phyloP scores from a whole-genome alignment of 257 asterid genomes.

The Lantana camara region DNA sequence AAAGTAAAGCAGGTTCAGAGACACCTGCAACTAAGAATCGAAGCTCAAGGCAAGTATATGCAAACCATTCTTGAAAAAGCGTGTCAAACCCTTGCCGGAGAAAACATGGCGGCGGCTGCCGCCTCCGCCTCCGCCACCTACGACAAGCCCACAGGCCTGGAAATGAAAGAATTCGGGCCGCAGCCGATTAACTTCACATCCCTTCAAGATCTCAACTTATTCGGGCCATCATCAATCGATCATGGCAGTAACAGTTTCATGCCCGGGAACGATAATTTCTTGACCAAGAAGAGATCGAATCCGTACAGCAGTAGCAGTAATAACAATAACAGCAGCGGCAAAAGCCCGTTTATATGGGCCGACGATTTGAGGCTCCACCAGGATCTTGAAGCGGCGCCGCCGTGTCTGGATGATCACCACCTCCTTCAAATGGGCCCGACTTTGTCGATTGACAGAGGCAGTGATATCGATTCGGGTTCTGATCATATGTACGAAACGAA shows the following conservation, averaged over 20 bases:
- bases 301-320: constrained; percentile 23
- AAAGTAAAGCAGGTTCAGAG: constrained; percentile 26
- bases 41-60: constrained; percentile 37
- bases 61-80: constrained; percentile 31
- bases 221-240: constrained; percentile 47
- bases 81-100: constrained; percentile 24
- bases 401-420: constrained; percentile 31
- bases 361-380: constrained; percentile 51
- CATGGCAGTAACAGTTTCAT: constrained; percentile 21
- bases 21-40: constrained; percentile 36
- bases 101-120: constrained; percentile 33
- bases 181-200: constrained; percentile 18
- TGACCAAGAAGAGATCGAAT: constrained; percentile 48
- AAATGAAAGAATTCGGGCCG: not conserved
- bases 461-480: constrained; percentile 34
- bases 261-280: constrained; percentile 28
- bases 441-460: constrained; percentile 33
- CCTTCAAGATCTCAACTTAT: constrained; percentile 42
- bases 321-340: not conserved
- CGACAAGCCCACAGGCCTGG: constrained; percentile 35
- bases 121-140: constrained; percentile 26
- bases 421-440: constrained; percentile 19
- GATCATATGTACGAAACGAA: constrained; percentile 42
- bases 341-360: constrained; percentile 52
- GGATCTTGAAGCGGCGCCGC: constrained; percentile 35